Evolutionary conservation across 2,329 filamentous ascomycete species (phyloP).

Genomic region (Seiridium cupressi): DNA sequence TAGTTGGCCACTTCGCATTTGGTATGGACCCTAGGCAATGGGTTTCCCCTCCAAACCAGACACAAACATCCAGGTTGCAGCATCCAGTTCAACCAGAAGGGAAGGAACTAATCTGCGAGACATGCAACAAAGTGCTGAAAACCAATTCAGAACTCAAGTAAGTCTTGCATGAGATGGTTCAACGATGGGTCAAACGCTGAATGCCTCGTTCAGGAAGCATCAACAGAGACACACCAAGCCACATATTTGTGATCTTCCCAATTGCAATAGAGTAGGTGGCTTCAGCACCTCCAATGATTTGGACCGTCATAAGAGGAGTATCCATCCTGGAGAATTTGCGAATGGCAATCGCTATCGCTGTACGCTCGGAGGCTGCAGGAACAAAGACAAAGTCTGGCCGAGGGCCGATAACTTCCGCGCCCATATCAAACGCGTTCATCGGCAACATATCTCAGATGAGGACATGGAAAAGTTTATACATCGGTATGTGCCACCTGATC

Average conservation of each 20-base stretch:
- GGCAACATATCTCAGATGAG: conserved; percentile 32
- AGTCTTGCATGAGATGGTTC: conserved; percentile 15
- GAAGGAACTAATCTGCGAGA: conserved; percentile 29
- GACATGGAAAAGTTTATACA: conserved; percentile 34
- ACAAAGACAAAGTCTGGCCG: conserved; percentile 70
- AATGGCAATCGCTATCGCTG: conserved; percentile 59
- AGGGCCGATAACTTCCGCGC: conserved; percentile 84
- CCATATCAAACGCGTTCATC: conserved; percentile 71
- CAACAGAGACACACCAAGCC: conserved; percentile 67
- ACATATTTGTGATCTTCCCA: conserved; percentile 55
- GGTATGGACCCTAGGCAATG: conserved; percentile 12
- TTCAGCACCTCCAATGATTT: conserved; percentile 83
- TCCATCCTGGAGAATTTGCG: conserved; percentile 54
- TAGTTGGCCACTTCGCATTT: conserved; percentile 30
- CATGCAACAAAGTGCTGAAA: conserved; percentile 40
- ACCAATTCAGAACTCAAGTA: conserved; percentile 58
- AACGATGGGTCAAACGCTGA: not conserved
- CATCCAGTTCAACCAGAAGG: conserved; percentile 12
- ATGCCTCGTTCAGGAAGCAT: conserved; percentile 63
- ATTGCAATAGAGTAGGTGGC: conserved; percentile 60
- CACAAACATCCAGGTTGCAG: not conserved
- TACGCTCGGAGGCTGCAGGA: conserved; percentile 52
- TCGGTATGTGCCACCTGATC: conserved; percentile 19
- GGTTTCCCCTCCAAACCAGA: conserved; percentile 11
- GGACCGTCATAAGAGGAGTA: conserved; percentile 72